Percentiles rank a stretch among this genome's conserved stretches.
phyloP scores from a whole-genome alignment of 768 basidiomycete genomes.

The Hemileccinum impolitum region DNA sequence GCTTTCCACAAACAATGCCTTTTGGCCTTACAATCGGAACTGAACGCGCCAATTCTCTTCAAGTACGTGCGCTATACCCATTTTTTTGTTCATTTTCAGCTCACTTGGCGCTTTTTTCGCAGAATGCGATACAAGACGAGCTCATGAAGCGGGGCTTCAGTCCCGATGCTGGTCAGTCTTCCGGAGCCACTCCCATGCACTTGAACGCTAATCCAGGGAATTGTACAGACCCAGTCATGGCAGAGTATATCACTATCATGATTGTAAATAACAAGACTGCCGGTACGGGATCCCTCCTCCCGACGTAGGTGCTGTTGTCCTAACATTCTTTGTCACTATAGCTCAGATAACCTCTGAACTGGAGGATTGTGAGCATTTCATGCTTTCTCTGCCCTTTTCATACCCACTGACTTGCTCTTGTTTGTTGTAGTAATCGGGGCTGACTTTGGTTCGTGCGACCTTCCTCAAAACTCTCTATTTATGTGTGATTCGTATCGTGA shows the following conservation, averaged over 20 bases:
- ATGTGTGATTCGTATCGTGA: background rate
- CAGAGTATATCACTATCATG: conserved; percentile 94
- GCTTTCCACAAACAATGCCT: conserved; percentile 42
- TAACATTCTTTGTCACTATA: conserved; percentile 26
- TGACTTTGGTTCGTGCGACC: conserved; percentile 61
- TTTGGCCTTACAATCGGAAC: conserved; percentile 79
- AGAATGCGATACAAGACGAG: conserved; percentile 82
- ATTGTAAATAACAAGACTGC: conserved; percentile 88
- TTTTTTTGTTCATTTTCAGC: conserved; percentile 7
- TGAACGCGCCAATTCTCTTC: conserved; percentile 67
- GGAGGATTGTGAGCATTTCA: conserved; percentile 59
- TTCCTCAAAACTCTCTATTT: background rate
- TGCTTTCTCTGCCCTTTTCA: background rate
- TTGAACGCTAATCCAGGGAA: conserved; percentile 7
- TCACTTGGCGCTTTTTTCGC: conserved; percentile 12
- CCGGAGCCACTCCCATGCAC: conserved; percentile 1
- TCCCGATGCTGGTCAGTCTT: conserved; percentile 62
- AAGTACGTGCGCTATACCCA: conserved; percentile 41
- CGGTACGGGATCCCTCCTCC: conserved; percentile 39
- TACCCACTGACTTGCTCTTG: conserved; percentile 10
- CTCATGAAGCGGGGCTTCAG: conserved; percentile 72
- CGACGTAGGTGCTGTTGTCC: background rate
- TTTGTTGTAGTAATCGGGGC: conserved; percentile 60
- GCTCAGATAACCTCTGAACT: conserved; percentile 88
- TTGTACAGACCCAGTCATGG: conserved; percentile 77